These are phyloP conservation scores for Alloascoidea hylecoeti DNA, from an alignment of 805 yeast genomes.

Conservation along the genomic window DNA sequence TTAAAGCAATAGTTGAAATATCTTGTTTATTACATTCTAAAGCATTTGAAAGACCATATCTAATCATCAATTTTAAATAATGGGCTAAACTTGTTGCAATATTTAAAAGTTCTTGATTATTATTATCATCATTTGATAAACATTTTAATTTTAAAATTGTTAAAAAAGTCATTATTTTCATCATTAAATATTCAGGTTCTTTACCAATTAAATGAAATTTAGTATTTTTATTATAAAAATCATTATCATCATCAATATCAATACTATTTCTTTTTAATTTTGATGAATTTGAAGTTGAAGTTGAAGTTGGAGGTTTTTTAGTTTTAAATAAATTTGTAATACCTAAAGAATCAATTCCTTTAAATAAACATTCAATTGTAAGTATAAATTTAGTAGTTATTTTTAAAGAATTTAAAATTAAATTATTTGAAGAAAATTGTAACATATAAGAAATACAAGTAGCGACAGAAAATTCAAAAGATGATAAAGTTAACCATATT, in stretches of 20 bases:
- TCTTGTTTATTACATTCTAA: slow-evolving; percentile 47
- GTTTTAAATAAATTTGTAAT: neutral
- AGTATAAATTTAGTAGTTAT: slow-evolving; percentile 62
- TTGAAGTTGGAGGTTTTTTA: too few species aligned
- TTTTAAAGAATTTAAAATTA: slow-evolving; percentile 49
- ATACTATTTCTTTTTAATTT: neutral
- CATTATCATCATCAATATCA: neutral
- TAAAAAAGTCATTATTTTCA: slow-evolving; percentile 80
- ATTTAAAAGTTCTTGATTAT: slow-evolving; percentile 36
- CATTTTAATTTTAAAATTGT: slow-evolving; percentile 47
- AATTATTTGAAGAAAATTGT: slow-evolving; percentile 63
- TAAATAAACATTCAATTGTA: slow-evolving; percentile 64
- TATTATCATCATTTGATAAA: slow-evolving; percentile 9
- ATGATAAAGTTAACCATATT: slow-evolving; percentile 80
- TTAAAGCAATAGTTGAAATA: slow-evolving; percentile 46
- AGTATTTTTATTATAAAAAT: neutral
- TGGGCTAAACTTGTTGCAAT: slow-evolving; percentile 89
- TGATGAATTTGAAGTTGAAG: too few species aligned
- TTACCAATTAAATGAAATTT: slow-evolving; percentile 14
- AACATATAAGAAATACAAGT: slow-evolving; percentile 86
- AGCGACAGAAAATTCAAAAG: slow-evolving; percentile 85
- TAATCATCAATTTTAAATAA: slow-evolving; percentile 69
- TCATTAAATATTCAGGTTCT: slow-evolving; percentile 79
- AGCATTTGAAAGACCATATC: slow-evolving; percentile 69
- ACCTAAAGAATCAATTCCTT: slow-evolving; percentile 45